A percentile compares a stretch with the other conserved stretches of the same genome.
phyloP scores from a whole-genome alignment of 2,329 filamentous ascomycete species.

The Epichloe brachyelytri region DNA sequence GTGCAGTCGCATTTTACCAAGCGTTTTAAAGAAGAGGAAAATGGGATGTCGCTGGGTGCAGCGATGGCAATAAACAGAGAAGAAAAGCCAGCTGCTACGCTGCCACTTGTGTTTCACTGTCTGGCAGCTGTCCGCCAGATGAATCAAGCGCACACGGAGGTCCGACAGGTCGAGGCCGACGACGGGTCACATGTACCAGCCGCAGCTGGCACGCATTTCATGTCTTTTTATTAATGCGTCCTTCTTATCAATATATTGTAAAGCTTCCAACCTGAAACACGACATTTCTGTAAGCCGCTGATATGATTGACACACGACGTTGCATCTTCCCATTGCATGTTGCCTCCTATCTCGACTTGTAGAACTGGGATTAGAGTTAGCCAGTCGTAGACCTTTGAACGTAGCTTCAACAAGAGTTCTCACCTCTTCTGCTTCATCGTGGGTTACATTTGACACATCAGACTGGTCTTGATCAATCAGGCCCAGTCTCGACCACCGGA shows the following conservation, averaged over 20 bases:
- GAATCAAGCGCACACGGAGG: neutral
- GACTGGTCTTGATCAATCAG: slow-evolving; percentile 54
- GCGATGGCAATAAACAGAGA: neutral
- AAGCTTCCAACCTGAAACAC: too few relatives aligned
- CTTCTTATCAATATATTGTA: neutral
- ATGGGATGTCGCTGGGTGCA: neutral
- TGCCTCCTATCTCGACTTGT: slow-evolving; percentile 20
- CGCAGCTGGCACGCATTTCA: neutral
- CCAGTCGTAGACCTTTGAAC: neutral
- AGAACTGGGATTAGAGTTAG: slow-evolving; percentile 22
- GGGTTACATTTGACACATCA: slow-evolving; percentile 51
- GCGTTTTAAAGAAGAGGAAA: neutral
- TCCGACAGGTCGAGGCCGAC: neutral
- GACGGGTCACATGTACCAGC: neutral
- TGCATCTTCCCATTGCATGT: neutral
- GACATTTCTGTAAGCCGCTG: neutral
- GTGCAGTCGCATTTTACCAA: neutral
- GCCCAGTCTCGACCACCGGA: slow-evolving; percentile 55
- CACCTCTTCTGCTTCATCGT: slow-evolving; percentile 58
- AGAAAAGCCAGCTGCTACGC: neutral
- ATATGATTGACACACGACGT: neutral
- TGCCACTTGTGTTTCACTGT: neutral
- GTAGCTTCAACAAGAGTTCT: slow-evolving; percentile 8
- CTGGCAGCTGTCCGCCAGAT: slow-evolving; percentile 2
- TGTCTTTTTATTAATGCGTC: neutral